A percentile compares a stretch with the other conserved stretches of the same genome.
Conservation (phyloP, 2,329 filamentous ascomycete genomes). For the Fusarium haematococcum region DNA sequence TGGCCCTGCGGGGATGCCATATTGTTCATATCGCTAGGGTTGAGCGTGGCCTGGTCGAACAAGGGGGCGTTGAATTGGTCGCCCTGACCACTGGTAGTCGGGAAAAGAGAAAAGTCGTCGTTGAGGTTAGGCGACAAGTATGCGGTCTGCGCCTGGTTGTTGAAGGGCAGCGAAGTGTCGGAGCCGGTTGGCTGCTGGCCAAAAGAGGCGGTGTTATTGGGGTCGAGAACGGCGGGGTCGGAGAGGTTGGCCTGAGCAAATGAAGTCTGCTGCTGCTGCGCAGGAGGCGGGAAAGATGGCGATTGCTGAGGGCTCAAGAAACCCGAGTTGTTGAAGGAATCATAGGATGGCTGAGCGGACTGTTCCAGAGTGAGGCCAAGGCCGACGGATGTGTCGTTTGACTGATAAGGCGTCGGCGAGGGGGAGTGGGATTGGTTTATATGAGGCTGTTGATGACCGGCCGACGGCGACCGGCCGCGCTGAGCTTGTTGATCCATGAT, state of each 20-base stretch:
- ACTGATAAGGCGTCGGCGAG: conserved; percentile 67
- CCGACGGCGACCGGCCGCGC: conserved; percentile 71
- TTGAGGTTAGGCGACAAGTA: conserved; percentile 65
- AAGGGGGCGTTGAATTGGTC: conserved; percentile 72
- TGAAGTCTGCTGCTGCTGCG: conserved; percentile 47
- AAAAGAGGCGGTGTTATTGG: conserved; percentile 55
- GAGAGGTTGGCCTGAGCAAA: conserved; percentile 48
- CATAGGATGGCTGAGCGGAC: conserved; percentile 55
- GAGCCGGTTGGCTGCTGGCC: conserved; percentile 54
- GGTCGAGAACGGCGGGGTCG: conserved; percentile 55
- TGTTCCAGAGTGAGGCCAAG: conserved; percentile 71
- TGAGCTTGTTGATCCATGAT: conserved; percentile 58
- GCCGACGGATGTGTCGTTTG: conserved; percentile 61
- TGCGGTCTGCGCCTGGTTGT: conserved; percentile 55
- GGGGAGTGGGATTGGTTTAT: conserved; percentile 77
- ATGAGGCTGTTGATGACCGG: conserved; percentile 68
- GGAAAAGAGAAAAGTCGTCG: conserved; percentile 75
- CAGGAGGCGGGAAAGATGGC: conserved; percentile 48
- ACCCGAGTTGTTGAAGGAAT: conserved; percentile 56
- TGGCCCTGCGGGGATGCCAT: conserved; percentile 68
- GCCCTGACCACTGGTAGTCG: conserved; percentile 61
- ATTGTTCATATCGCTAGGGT: conserved; percentile 60
- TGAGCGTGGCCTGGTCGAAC: conserved; percentile 63
- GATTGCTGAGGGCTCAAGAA: conserved; percentile 63
- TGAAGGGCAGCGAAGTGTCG: conserved; percentile 56